A percentile compares a stretch with the other conserved stretches of the same genome.
phyloP scores from a whole-genome alignment of 225 moss, liverwort and hornwort species.

The Ulota crispa region DNA sequence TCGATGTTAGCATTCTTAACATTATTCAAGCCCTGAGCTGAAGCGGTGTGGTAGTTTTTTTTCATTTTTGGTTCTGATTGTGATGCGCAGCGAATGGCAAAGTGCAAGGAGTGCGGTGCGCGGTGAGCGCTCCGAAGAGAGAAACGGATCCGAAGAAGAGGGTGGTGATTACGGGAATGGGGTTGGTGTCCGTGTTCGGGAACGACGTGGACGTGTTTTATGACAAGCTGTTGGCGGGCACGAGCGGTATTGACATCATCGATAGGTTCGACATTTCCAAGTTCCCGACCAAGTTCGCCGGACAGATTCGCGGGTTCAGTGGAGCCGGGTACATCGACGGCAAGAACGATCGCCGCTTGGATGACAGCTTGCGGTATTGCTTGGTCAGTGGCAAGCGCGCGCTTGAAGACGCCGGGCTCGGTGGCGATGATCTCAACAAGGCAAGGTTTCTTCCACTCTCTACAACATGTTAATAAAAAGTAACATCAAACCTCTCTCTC shows the following conservation, averaged over 20 bases:
- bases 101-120: slow-evolving; percentile 62
- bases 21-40: background rate
- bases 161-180: slow-evolving; percentile 98
- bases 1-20: background rate
- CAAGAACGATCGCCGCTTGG: slow-evolving; percentile 94
- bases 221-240: slow-evolving; percentile 79
- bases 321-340: slow-evolving; percentile 82
- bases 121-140: slow-evolving; percentile 68
- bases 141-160: slow-evolving; percentile 98
- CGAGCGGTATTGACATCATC: slow-evolving; percentile 84
- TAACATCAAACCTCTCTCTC: background rate
- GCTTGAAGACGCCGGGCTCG: slow-evolving; percentile 77
- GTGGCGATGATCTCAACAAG: slow-evolving; percentile 72
- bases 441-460: slow-evolving; percentile 27
- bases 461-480: background rate
- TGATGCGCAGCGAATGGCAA: slow-evolving; percentile 28
- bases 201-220: slow-evolving; percentile 87
- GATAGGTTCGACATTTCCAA: slow-evolving; percentile 90
- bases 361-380: slow-evolving; percentile 89
- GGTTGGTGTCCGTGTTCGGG: slow-evolving; percentile 91
- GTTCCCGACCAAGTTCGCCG: slow-evolving; percentile 94
- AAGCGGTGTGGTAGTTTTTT: background rate
- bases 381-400: slow-evolving; percentile 90
- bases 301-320: slow-evolving; percentile 87
- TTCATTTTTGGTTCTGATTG: too few relatives aligned